Evolutionary conservation across 2,329 filamentous ascomycete species (phyloP), one percentile per base, ranked within the genome.

Genomic region (Zopfia rhizophila): DNA sequence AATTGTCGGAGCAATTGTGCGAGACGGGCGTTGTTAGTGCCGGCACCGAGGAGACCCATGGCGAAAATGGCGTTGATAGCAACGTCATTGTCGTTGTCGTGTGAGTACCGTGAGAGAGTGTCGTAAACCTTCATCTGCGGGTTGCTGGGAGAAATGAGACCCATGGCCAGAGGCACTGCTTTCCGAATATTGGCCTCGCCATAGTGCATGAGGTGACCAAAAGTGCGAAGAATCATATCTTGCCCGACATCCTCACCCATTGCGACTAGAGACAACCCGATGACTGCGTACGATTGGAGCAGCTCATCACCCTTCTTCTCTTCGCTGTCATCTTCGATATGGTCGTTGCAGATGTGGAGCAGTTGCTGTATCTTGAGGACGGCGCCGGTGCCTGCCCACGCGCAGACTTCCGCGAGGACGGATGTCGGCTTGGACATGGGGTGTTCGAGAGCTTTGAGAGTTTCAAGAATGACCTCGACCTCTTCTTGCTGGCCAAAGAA

Each of bases 61-160:
- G 94, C 92, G 67, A 99, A 99, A 69, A 99, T 99, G 65, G 94
- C 91, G 69, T 97, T 99, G 74, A 99, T 89, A 27, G 94, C 94
- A 33, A 99, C 94, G 65, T 99, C 94, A 53, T 93, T 95, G 76
- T 99, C 94, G 60, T 94, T 99, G 78, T 99, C 94, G 82, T 99
- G 94, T 55, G 89, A 95, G 82, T 99, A 99, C 67, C 94, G 83
- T 38, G 94, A 99, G 8, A 99, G 80, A 1, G 94, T 99, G 72
- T 99, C 94, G 78, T 99, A 99, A 35, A 99, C 90, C 81, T 97
- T 99, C 93, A 99, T 99, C 72, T 99, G 95, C 8, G 94, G 94
- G 77, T 99, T 99, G 77, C 91, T 97, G 10, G 95, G 91, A 75
- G 90, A 96, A 68, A 99, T 88, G 42, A 99, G 82, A 65, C 92